Conservation (phyloP, 208 protist genomes). For the Trypanosoma platydactyli region DNA sequence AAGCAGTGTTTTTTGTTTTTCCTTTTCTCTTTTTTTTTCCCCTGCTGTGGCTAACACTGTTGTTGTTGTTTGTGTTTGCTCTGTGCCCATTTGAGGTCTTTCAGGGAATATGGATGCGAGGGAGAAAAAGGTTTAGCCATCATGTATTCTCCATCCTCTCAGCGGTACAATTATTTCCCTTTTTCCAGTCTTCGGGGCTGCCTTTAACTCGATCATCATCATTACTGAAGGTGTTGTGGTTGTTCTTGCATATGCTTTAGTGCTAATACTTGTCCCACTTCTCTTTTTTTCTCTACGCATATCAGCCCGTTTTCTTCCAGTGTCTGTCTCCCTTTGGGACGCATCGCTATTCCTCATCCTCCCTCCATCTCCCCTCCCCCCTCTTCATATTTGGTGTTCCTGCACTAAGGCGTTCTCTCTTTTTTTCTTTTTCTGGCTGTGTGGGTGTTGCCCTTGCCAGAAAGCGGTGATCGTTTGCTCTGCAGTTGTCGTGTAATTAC, state of each 20-base stretch:
- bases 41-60: background rate
- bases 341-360: background rate
- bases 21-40: background rate
- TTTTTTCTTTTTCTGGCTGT: background rate
- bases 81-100: too few species aligned
- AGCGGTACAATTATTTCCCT: too few species aligned
- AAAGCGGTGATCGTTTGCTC: background rate
- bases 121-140: too few species aligned
- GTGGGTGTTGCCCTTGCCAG: background rate
- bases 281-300: background rate
- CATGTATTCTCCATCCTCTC: too few species aligned
- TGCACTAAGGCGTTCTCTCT: background rate
- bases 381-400: constrained; percentile 12
- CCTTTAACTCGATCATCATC: too few species aligned
- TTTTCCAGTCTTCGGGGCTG: too few species aligned
- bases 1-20: background rate
- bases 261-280: background rate
- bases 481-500: background rate
- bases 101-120: too few species aligned
- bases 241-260: too few species aligned
- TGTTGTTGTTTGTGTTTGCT: constrained; percentile 9
- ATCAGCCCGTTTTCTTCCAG: background rate
- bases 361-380: constrained; percentile 21
- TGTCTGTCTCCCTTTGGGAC: background rate
- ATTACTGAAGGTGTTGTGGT: too few species aligned